Evolutionary conservation across 345 rosid species (phyloP).

Genomic region (Bretschneidera sinensis): DNA sequence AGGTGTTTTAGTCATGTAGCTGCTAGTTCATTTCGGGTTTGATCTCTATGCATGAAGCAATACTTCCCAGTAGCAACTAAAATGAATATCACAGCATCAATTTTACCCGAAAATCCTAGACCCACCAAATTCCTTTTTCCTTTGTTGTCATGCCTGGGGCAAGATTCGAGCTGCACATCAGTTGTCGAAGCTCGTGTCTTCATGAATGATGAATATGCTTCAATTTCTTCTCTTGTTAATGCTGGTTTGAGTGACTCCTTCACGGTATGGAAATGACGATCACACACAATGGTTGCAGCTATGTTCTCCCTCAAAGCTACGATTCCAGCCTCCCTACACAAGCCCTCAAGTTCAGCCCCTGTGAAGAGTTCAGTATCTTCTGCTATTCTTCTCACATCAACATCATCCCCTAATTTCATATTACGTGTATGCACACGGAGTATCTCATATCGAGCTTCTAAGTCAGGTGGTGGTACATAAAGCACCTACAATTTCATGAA

Average conservation of each 20-base stretch:
- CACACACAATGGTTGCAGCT: constrained; percentile 45
- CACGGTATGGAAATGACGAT: constrained; percentile 63
- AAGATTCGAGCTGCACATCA: constrained; percentile 5
- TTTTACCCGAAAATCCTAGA: constrained; percentile 22
- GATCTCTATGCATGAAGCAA: constrained; percentile 22
- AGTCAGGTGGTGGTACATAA: constrained; percentile 79
- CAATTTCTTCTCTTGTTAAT: constrained; percentile 53
- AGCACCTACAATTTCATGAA: constrained; percentile 44
- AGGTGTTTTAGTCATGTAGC: constrained; percentile 22
- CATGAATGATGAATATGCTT: constrained; percentile 55
- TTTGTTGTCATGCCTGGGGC: background rate
- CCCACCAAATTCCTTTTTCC: constrained; percentile 12
- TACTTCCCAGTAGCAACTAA: constrained; percentile 33
- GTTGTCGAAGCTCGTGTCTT: constrained; percentile 16
- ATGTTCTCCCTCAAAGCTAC: constrained; percentile 84
- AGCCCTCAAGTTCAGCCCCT: constrained; percentile 81
- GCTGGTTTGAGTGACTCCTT: constrained; percentile 71
- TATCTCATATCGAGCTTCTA: constrained; percentile 70
- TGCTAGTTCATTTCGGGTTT: constrained; percentile 13
- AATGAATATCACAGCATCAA: constrained; percentile 31
- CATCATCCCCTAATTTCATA: constrained; percentile 65
- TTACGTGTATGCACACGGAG: constrained; percentile 69
- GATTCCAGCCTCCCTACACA: constrained; percentile 83
- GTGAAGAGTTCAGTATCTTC: constrained; percentile 78
- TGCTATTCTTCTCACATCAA: constrained; percentile 65